Percentiles rank a stretch among this genome's conserved stretches.
Conservation (phyloP, 352 stramenopile species). For the Lagenidium giganteum region DNA sequence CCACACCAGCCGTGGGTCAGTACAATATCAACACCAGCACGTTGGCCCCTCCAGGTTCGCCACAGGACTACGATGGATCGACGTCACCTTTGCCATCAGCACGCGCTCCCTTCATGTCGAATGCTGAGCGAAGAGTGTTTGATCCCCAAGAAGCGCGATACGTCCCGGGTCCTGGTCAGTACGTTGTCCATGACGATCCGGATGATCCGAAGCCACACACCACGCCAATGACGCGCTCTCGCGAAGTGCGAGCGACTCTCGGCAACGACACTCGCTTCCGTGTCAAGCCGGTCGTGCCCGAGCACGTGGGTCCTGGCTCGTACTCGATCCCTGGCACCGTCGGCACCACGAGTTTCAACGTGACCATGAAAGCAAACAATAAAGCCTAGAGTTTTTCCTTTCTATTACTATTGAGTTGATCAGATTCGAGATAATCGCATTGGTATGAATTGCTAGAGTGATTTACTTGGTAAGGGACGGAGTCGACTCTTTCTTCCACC, state of each 20-base stretch:
- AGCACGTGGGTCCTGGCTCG: constrained; percentile 22
- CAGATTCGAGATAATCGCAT: too few relatives aligned
- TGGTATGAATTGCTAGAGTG: too few relatives aligned
- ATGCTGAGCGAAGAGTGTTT: constrained; percentile 13
- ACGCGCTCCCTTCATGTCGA: constrained; percentile 19
- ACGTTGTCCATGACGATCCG: constrained; percentile 1
- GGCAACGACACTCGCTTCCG: constrained; percentile 24
- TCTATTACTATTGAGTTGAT: too few relatives aligned
- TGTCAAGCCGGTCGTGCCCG: constrained; percentile 16
- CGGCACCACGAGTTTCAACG: constrained; percentile 34
- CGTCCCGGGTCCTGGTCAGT: constrained; percentile 24
- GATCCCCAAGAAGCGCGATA: constrained; percentile 14
- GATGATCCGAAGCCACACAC: background rate
- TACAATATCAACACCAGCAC: constrained; percentile 8
- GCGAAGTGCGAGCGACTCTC: constrained; percentile 16
- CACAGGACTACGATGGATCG: background rate
- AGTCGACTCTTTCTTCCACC: constrained; percentile 62
- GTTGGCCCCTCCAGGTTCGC: background rate
- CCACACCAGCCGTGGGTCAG: constrained; percentile 38
- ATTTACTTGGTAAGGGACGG: too few relatives aligned
- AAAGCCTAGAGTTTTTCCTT: too few relatives aligned
- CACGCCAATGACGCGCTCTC: constrained; percentile 7
- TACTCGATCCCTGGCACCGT: constrained; percentile 27
- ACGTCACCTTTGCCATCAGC: constrained; percentile 6
- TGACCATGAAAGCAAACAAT: constrained; percentile 22